Evolutionary conservation across 2,329 filamentous ascomycete species (phyloP).

Genomic region (Trichothecium roseum): DNA sequence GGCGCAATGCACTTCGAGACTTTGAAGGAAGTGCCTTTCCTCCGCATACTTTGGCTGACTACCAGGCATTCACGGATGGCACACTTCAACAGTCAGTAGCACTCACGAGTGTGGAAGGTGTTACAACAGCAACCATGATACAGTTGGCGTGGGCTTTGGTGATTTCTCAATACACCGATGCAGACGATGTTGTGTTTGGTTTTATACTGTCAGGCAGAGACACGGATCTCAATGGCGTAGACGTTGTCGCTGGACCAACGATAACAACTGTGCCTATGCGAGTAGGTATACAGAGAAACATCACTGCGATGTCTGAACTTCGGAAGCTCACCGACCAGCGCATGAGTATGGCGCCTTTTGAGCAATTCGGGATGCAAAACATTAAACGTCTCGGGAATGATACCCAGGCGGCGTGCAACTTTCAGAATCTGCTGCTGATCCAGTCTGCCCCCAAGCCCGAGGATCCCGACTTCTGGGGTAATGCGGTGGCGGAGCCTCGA

Average conservation of each 20-base stretch:
- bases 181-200: background rate
- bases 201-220: background rate
- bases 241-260: background rate
- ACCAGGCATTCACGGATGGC: too few relatives aligned
- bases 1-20: too few relatives aligned
- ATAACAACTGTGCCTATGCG: background rate
- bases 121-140: background rate
- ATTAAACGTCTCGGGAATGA: constrained; percentile 6
- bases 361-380: constrained; percentile 10
- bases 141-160: background rate
- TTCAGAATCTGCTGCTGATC: constrained; percentile 9
- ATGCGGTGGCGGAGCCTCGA: background rate
- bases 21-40: too few relatives aligned
- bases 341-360: constrained; percentile 5
- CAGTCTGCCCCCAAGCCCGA: background rate
- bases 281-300: background rate
- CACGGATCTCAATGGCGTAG: constrained; percentile 2
- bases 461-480: background rate
- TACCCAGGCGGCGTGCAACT: constrained; percentile 6
- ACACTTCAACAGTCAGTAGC: too few relatives aligned
- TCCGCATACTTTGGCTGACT: too few relatives aligned
- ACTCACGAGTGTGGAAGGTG: too few relatives aligned
- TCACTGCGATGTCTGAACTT: too few relatives aligned
- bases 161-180: background rate
- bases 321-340: too few relatives aligned